Conservation (phyloP, 495 filamentous ascomycete species). For the Aspergillus conjunctus region DNA sequence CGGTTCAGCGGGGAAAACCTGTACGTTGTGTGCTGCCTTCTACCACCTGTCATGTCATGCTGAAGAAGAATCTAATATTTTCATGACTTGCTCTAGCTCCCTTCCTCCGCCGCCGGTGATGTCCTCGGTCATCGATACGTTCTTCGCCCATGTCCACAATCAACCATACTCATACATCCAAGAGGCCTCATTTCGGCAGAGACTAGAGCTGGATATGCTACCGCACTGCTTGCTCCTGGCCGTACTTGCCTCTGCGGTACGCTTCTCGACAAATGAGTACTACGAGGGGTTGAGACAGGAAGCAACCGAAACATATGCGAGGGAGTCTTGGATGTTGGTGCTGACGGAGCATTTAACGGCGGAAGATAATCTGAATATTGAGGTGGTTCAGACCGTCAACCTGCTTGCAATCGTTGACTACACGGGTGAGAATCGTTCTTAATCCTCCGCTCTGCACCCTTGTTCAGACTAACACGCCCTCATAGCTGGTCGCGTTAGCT, state of each 20-base stretch:
- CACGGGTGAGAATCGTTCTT: constrained; percentile 30
- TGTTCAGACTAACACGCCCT: not conserved
- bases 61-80: not conserved
- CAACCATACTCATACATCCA: constrained; percentile 38
- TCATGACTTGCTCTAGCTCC: constrained; percentile 18
- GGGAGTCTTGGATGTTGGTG: constrained; percentile 34
- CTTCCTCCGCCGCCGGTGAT: constrained; percentile 27
- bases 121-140: constrained; percentile 30
- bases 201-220: constrained; percentile 17
- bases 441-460: not conserved
- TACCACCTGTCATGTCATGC: not conserved
- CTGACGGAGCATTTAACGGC: constrained; percentile 30
- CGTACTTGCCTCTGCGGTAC: constrained; percentile 30
- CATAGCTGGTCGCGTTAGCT: constrained; percentile 30
- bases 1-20: not conserved
- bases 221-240: constrained; percentile 30
- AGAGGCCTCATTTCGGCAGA: constrained; percentile 29
- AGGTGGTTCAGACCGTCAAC: constrained; percentile 33
- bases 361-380: constrained; percentile 28
- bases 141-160: constrained; percentile 34
- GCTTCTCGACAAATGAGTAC: constrained; percentile 30
- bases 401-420: constrained; percentile 33
- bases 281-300: constrained; percentile 23
- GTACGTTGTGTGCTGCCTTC: not conserved
- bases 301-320: constrained; percentile 27